Conservation (phyloP, 2,329 filamentous ascomycete genomes). For the Trichophyton schoenleinii region DNA sequence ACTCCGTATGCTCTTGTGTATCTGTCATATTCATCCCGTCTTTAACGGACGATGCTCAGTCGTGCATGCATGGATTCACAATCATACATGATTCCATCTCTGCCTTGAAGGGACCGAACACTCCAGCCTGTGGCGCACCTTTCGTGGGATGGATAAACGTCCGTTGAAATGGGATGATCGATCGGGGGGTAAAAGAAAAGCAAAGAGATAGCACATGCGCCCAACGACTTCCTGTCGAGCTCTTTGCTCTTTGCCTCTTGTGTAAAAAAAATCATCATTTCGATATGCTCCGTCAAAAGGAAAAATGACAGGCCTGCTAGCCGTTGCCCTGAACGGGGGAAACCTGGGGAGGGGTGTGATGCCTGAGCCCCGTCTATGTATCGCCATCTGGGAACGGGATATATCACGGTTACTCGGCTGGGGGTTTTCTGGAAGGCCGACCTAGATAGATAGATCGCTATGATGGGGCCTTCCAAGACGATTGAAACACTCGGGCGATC, state of each 20-base stretch:
- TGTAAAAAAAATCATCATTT: background rate
- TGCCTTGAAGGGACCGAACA: too few relatives aligned
- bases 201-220: background rate
- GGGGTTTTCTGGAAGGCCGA: background rate
- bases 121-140: background rate
- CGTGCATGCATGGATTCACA: too few relatives aligned
- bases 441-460: background rate
- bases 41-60: background rate
- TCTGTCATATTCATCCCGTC: background rate
- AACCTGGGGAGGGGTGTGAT: too few relatives aligned
- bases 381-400: conserved; percentile 1
- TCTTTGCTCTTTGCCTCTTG: too few relatives aligned
- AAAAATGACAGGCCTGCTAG: background rate
- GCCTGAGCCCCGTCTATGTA: too few relatives aligned
- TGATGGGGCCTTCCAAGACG: background rate
- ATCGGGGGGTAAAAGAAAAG: too few relatives aligned
- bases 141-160: background rate
- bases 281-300: background rate
- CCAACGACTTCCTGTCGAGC: background rate
- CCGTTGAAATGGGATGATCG: background rate
- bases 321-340: background rate
- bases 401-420: background rate
- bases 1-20: background rate
- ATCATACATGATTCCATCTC: too few relatives aligned
- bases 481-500: background rate